Conservation (phyloP, 1,284 basidiomycete species). For the Pseudozyma thailandica region DNA sequence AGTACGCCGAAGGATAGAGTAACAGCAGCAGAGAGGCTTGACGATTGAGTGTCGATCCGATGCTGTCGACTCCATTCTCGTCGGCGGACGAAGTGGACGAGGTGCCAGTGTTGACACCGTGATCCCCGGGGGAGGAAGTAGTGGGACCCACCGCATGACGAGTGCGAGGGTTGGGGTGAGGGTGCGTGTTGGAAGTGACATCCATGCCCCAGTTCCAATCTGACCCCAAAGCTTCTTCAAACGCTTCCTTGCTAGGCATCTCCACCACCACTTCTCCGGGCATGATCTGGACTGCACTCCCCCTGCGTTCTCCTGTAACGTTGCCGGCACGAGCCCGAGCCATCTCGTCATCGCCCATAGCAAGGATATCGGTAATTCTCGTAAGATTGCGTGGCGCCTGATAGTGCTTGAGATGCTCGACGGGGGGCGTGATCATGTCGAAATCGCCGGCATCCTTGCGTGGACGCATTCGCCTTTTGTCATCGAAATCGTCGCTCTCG, state of each 20-base stretch:
- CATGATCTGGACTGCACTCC: constrained; percentile 38
- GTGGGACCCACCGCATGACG: neutral
- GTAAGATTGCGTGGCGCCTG: constrained; percentile 25
- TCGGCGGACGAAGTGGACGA: constrained; percentile 30
- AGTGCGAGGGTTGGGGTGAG: neutral
- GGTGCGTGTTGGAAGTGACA: constrained; percentile 15
- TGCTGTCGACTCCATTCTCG: constrained; percentile 53
- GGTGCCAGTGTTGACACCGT: constrained; percentile 21
- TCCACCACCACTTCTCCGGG: constrained; percentile 39
- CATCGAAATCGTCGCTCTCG: constrained; percentile 17
- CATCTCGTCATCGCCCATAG: constrained; percentile 43
- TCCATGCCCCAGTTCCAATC: constrained; percentile 60
- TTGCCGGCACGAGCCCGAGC: constrained; percentile 13
- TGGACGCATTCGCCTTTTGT: constrained; percentile 37
- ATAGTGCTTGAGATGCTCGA: constrained; percentile 55
- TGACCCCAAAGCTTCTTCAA: constrained; percentile 39
- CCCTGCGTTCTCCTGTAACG: constrained; percentile 7
- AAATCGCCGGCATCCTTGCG: constrained; percentile 54
- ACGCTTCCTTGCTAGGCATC: constrained; percentile 48
- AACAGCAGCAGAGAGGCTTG: constrained; percentile 57
- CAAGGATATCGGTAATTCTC: constrained; percentile 33
- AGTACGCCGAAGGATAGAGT: constrained; percentile 58
- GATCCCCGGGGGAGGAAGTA: neutral
- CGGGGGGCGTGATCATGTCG: constrained; percentile 55
- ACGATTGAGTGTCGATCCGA: constrained; percentile 59